Base-by-base conservation (phyloP, 208 protist species). In the Trypanosoma congolense region DNA sequence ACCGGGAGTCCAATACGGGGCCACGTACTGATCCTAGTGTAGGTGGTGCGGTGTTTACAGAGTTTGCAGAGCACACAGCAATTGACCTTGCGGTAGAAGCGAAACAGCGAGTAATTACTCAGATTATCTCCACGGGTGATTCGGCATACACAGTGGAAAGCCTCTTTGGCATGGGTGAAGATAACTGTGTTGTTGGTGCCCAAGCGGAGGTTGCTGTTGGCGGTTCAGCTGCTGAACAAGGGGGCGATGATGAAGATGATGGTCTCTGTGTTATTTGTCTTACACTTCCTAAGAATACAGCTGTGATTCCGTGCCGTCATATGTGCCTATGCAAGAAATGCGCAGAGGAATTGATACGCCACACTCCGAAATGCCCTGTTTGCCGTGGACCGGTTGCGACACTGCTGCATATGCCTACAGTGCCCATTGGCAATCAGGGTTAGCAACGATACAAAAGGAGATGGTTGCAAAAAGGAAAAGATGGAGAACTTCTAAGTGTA, bases 281-380 rank as follows among this genome's bases (percentile, higher is more conserved):
- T 36, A 92, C 85, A 22, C 90, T 96, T 56, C 51, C 66, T 25
- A 86, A 90, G 59, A 86, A 38, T 12, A 38, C 33, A 6, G 33
- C 33, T 12, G 33, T 38, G 33, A 38, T 38, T 38, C 33, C 95
- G 36, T 98, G 95, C 61, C 80, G 95, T 14, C 92, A 97, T 62
- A 92, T 98, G 90, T 97, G 91, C 60, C 83, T 97, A 62, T 97
- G 94, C 69, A 83, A 88, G 65, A 76, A 77, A 31, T 97, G 94
- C 61, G 92, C 91, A n/a, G 83, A 96, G 75, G 70, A 90, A 65
- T 80, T 97, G 50, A 63, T 94, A 35, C 73, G 83, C 47, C 88
- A 94, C 70, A 93, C 88, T 55, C 91, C 93, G 19, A 95, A 96
- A 45, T 97, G 94, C 73, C 94, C 94, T 4, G 91, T 97, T 21